Evolutionary conservation across 2,329 filamentous ascomycete genomes (phyloP).

Genomic region (Xylaria sp.): DNA sequence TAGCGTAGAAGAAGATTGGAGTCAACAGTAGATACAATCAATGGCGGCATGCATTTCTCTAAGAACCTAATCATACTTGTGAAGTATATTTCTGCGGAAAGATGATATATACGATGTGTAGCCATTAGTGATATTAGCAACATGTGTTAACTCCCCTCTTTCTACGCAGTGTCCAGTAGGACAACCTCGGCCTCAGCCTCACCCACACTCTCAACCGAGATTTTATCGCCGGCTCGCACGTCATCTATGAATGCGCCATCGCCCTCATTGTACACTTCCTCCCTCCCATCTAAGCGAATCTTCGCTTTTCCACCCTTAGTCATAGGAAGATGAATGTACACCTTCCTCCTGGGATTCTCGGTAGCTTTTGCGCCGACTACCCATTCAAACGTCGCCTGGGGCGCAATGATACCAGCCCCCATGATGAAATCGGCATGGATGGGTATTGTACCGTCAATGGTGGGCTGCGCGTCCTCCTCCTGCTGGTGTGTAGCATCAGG

Average conservation of each 20-base stretch:
- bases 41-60: neutral
- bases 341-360: slow-evolving; percentile 69
- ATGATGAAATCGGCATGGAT: slow-evolving; percentile 87
- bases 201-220: slow-evolving; percentile 73
- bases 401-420: slow-evolving; percentile 78
- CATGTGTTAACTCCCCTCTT: neutral
- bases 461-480: slow-evolving; percentile 71
- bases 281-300: slow-evolving; percentile 73
- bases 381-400: slow-evolving; percentile 75
- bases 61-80: neutral
- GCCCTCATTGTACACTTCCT: slow-evolving; percentile 77
- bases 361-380: slow-evolving; percentile 70
- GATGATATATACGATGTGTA: neutral
- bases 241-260: slow-evolving; percentile 81
- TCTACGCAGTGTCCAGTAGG: slow-evolving; percentile 69
- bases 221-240: slow-evolving; percentile 71
- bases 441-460: slow-evolving; percentile 75
- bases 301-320: slow-evolving; percentile 78
- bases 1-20: neutral
- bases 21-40: neutral
- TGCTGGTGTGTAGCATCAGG: slow-evolving; percentile 67
- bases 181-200: slow-evolving; percentile 76
- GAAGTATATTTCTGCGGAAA: neutral
- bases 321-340: slow-evolving; percentile 85
- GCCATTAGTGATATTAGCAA: neutral